Evolutionary conservation across 2,329 filamentous ascomycete species (phyloP).

Genomic region (Epichloe glyceriae): DNA sequence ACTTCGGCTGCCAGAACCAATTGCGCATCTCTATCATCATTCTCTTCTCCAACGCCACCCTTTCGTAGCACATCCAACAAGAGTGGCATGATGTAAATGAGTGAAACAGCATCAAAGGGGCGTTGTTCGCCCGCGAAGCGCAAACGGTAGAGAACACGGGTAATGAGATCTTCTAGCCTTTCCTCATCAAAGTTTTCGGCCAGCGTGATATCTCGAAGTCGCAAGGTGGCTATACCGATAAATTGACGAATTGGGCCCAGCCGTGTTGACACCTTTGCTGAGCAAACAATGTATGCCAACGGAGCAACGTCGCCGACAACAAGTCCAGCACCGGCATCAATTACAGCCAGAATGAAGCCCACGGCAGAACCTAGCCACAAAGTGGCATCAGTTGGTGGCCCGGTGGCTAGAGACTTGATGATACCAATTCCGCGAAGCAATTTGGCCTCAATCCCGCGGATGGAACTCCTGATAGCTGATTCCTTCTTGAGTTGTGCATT

Average conservation of each 20-base stretch:
- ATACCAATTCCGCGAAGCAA: conserved; percentile 77
- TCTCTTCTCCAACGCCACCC: conserved; percentile 59
- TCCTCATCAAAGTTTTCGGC: conserved; percentile 63
- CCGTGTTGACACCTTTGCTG: conserved; percentile 59
- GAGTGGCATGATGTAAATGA: conserved; percentile 78
- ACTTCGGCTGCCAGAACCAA: conserved; percentile 81
- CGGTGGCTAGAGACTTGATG: conserved; percentile 66
- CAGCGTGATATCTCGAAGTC: conserved; percentile 63
- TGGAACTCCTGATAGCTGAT: conserved; percentile 58
- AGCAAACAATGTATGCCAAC: conserved; percentile 65
- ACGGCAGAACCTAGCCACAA: conserved; percentile 81
- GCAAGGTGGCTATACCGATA: conserved; percentile 74
- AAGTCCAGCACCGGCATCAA: conserved; percentile 68
- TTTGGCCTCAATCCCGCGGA: conserved; percentile 55
- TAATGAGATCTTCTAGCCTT: conserved; percentile 71
- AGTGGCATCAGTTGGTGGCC: conserved; percentile 78
- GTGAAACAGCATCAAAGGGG: conserved; percentile 78
- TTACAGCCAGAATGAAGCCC: conserved; percentile 55
- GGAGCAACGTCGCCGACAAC: conserved; percentile 72
- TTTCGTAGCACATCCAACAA: conserved; percentile 65
- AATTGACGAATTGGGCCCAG: conserved; percentile 69
- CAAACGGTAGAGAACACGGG: conserved; percentile 78
- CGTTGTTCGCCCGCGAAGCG: conserved; percentile 85
- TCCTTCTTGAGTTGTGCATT: conserved; percentile 87
- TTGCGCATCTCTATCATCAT: conserved; percentile 80